Percentiles rank a stretch among this genome's conserved stretches.
These are phyloP conservation scores for Termitomyces sp. DNA, from an alignment of 768 basidiomycete genomes.

Conservation along the genomic window DNA sequence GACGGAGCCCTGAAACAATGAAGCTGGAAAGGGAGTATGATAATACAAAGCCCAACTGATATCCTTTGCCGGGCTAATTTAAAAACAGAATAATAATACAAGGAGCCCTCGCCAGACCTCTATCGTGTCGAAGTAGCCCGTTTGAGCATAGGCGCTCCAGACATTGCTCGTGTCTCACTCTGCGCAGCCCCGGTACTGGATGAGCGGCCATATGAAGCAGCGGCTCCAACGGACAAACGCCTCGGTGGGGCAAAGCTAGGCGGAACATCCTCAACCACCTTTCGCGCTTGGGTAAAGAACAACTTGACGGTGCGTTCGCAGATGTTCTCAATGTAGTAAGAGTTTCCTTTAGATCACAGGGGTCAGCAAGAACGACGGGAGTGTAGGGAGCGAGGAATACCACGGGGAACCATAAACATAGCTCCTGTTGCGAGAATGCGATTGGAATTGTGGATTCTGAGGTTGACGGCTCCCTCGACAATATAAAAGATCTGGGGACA, in stretches of 20 bases:
- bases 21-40: not conserved
- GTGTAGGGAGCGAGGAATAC: no score
- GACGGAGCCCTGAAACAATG: no score
- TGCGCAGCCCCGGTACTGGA: not conserved
- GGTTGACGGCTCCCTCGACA: constrained; percentile 82
- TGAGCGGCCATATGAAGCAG: not conserved
- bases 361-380: not conserved
- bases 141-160: not conserved
- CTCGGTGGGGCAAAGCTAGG: constrained; percentile 9
- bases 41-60: not conserved
- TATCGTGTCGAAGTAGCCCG: not conserved
- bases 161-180: not conserved
- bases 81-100: not conserved
- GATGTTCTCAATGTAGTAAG: constrained; percentile 89
- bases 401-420: not conserved
- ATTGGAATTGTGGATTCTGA: constrained; percentile 75
- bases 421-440: constrained; percentile 69
- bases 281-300: constrained; percentile 88
- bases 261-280: constrained; percentile 21
- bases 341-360: constrained; percentile 17
- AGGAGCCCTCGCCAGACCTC: not conserved
- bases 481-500: constrained; percentile 49
- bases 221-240: not conserved
- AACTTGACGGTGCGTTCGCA: constrained; percentile 71
- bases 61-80: no score